phyloP scores from a whole-genome alignment of 1,139 yeast species.

The Taiozyma onychis region DNA sequence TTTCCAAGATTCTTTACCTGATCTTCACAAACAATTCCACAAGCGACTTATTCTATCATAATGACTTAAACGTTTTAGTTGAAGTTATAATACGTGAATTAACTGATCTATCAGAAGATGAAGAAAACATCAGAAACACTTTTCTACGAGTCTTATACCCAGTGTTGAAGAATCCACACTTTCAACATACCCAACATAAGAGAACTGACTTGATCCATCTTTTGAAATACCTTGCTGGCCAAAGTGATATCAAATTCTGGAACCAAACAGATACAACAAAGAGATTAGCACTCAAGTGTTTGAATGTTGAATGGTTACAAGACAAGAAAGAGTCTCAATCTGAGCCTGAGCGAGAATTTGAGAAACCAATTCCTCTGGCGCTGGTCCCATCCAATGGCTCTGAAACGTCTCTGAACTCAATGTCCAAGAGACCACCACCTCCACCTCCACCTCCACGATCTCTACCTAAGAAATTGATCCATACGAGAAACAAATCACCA shows the following conservation, averaged over 20 bases:
- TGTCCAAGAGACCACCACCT: constrained; percentile 29
- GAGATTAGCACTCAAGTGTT: constrained; percentile 57
- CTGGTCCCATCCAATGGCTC: constrained; percentile 17
- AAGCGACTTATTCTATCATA: constrained; percentile 62
- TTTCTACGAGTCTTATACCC: constrained; percentile 75
- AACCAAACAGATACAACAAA: constrained; percentile 38
- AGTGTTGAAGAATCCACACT: constrained; percentile 59
- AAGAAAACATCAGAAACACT: constrained; percentile 64
- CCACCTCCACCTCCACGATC: constrained; percentile 21
- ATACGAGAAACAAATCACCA: neutral
- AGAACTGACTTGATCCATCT: constrained; percentile 46
- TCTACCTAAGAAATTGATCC: constrained; percentile 24
- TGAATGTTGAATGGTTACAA: constrained; percentile 50
- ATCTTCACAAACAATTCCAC: constrained; percentile 66
- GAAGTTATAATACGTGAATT: constrained; percentile 82
- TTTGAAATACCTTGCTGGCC: constrained; percentile 40
- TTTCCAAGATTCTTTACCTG: constrained; percentile 70
- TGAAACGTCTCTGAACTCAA: constrained; percentile 29
- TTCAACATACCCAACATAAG: constrained; percentile 54
- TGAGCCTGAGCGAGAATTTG: constrained; percentile 13
- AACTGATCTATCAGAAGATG: constrained; percentile 54
- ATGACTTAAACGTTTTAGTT: constrained; percentile 81
- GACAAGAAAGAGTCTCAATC: constrained; percentile 16
- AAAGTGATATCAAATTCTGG: constrained; percentile 25
- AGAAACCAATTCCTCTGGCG: constrained; percentile 5